Evolutionary conservation across 192 early-diverging fungal species (phyloP), one percentile per base, ranked within the genome.

Genomic region (Rhizophagus prolifer): DNA sequence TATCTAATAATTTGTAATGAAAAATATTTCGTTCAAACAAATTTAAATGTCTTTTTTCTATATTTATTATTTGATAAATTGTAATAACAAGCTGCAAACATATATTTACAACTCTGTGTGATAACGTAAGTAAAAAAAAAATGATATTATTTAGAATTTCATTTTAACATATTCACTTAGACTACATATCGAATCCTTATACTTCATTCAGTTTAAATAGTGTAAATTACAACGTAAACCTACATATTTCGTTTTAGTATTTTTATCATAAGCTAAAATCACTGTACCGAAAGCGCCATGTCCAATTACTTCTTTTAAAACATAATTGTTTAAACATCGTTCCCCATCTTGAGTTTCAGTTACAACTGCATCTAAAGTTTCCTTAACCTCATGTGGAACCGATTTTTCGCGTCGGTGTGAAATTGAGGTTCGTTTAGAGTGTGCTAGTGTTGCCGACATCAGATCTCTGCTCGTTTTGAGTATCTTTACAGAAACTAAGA

Each of bases 271-370:
- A 38, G 86, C 94, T 36, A 92, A 81, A 81, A 93, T 89, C 1
- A 99, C 97, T 6, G 90, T 94, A 31, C 97, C 97, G 82, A 91
- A 99, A 44, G 93, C 88, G 25, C 97, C 97, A 25, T 87, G 82
- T 14, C 97, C 97, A 58, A 99, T 90, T 72, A 88, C 86, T 60
- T 89, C 81, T 72, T 87, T 86, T 13, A 99, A 72, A 28, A 87
- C 70, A 77, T 98, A 99, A 63, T 97, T 88, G 85, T 94, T 96
- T 68, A 99, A 82, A 34, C 89, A 86, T 61, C 88, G 85, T n/a
- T 82, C 60, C 31, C 95, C 95, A 16, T 93, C 88, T 12, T 85
- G 87, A 71, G 86, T 87, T 74, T 96, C 94, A 47, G 79, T 84
- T 4, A 92, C 82, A 41, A 87, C 85, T 19, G 97, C 96, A n/a